phyloP scores from a whole-genome alignment of 78 protist genomes.

The Goniomonas avonlea region DNA sequence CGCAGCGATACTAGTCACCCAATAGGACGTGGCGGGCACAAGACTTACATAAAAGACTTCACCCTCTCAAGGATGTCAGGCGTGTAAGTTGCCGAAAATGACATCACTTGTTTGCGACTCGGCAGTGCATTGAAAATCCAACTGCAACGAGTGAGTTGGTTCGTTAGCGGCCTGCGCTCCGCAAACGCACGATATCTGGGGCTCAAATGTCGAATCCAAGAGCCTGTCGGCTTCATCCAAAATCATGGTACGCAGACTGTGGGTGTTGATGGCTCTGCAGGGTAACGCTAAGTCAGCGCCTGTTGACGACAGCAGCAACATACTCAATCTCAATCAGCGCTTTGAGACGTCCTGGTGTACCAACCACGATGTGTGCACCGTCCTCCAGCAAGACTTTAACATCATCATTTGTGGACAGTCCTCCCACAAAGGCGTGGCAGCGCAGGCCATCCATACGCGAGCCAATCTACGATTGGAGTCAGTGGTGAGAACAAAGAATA shows the following conservation, averaged over 20 bases:
- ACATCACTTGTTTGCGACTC: no score
- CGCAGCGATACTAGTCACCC: no score
- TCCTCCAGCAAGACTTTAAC: not conserved
- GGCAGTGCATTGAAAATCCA: no score
- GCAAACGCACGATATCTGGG: no score
- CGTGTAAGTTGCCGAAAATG: no score
- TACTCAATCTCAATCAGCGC: slow-evolving; percentile 7
- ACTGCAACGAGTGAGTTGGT: no score
- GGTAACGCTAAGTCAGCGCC: no score
- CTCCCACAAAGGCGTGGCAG: slow-evolving; percentile 4
- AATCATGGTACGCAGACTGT: not conserved
- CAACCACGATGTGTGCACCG: slow-evolving; percentile 8
- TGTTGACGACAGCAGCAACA: no score
- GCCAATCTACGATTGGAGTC: not conserved
- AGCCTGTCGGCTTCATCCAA: slow-evolving; percentile 28
- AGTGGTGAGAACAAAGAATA: not conserved
- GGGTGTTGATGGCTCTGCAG: not conserved
- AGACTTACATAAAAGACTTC: no score
- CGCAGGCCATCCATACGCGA: not conserved
- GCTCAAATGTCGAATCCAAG: not conserved
- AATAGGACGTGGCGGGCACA: no score
- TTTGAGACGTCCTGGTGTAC: slow-evolving; percentile 18
- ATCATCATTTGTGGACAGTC: not conserved
- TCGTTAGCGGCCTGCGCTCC: no score
- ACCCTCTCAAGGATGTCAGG: no score